Conservation (phyloP, 345 rosid genomes). For the Rhodomyrtus tomentosa region DNA sequence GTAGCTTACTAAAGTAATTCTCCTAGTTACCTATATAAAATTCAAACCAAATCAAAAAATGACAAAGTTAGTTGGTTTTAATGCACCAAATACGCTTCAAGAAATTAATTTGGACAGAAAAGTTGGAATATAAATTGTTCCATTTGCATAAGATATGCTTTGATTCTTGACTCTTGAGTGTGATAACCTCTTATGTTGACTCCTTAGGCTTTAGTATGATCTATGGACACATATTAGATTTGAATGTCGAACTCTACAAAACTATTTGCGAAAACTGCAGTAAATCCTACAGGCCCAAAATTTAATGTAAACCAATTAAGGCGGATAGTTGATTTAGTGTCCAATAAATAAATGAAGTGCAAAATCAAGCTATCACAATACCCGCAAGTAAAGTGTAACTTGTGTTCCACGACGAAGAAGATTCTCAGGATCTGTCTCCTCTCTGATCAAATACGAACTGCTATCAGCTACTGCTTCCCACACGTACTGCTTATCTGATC, state of each 20-base stretch:
- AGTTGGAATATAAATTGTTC: neutral
- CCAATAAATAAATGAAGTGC: neutral
- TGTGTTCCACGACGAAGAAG: constrained; percentile 72
- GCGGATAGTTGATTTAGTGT: neutral
- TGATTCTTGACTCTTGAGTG: neutral
- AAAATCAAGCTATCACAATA: constrained; percentile 4
- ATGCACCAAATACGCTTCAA: neutral
- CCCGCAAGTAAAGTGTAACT: constrained; percentile 83
- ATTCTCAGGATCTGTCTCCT: constrained; percentile 85
- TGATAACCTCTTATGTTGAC: neutral
- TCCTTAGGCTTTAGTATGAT: neutral
- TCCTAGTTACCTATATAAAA: neutral
- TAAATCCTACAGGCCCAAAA: neutral
- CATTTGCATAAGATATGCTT: neutral
- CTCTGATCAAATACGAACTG: constrained; percentile 77
- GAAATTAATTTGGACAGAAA: neutral
- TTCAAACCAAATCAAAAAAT: neutral
- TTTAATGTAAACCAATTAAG: neutral
- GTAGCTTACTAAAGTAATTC: neutral
- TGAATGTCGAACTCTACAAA: neutral
- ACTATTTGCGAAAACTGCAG: neutral
- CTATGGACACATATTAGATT: neutral
- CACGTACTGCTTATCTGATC: constrained; percentile 85
- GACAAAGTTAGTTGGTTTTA: neutral
- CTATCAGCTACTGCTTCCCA: constrained; percentile 93